Conservation (phyloP, 306 rosid genomes). For the Notholithocarpus densiflorus region DNA sequence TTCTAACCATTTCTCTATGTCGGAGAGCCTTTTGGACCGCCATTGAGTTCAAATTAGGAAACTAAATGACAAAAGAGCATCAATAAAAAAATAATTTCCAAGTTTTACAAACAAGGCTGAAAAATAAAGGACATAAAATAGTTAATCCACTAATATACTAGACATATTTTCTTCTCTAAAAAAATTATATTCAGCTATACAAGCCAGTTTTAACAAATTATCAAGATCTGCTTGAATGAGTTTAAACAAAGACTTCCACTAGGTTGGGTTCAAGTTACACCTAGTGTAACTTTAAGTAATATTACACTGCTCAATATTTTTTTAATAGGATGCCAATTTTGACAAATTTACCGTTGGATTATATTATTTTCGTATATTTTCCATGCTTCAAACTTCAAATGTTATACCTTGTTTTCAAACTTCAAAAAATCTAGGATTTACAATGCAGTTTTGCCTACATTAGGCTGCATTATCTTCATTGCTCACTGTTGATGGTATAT, state of each 20-base stretch:
- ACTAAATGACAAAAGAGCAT: constrained; percentile 2
- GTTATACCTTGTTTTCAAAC: too few species aligned
- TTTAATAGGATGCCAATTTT: too few species aligned
- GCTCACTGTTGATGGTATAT: too few species aligned
- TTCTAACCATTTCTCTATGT: constrained; percentile 74
- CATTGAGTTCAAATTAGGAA: constrained; percentile 25
- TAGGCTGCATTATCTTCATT: too few species aligned
- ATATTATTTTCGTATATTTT: too few species aligned
- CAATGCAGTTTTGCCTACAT: too few species aligned
- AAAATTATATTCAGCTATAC: neutral
- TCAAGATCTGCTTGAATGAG: too few species aligned
- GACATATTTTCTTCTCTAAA: neutral
- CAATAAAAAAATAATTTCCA: constrained; percentile 19
- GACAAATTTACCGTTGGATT: accelerated
- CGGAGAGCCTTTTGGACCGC: constrained; percentile 83
- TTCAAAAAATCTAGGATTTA: too few species aligned
- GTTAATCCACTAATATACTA: neutral
- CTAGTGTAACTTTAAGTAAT: accelerated
- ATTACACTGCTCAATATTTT: too few species aligned
- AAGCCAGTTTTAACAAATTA: neutral
- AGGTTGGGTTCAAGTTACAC: too few species aligned
- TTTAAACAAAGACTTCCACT: neutral
- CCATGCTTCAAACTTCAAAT: too few species aligned
- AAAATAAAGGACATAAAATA: neutral
- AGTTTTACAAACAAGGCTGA: neutral